phyloP scores from a whole-genome alignment of 805 yeast species.

The Metschnikowia similis region DNA sequence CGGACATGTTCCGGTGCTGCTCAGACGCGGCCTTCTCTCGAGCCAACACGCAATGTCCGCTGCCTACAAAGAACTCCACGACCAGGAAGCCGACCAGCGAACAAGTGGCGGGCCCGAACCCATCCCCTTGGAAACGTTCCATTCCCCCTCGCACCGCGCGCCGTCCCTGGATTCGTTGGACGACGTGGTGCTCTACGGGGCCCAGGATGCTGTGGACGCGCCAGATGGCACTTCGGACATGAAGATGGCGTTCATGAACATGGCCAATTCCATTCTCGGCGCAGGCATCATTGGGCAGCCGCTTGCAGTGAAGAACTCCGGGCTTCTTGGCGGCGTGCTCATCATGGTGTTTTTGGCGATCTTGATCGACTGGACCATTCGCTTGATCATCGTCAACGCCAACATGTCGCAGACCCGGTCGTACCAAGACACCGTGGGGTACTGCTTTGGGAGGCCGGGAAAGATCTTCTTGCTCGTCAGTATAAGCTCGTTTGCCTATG shows the following conservation, averaged over 20 bases:
- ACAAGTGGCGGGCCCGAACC: background rate
- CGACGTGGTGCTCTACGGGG: constrained; percentile 5
- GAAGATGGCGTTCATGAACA: constrained; percentile 91
- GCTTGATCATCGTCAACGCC: constrained; percentile 78
- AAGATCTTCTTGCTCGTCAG: constrained; percentile 62
- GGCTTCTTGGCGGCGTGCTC: constrained; percentile 68
- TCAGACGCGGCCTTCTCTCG: background rate
- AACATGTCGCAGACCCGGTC: constrained; percentile 70
- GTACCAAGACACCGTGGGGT: constrained; percentile 80
- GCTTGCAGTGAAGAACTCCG: constrained; percentile 77
- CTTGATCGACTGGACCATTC: constrained; percentile 81
- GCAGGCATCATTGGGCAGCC: constrained; percentile 97
- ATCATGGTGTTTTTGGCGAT: constrained; percentile 57
- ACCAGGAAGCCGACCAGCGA: background rate
- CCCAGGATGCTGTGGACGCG: background rate
- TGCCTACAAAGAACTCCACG: constrained; percentile 1
- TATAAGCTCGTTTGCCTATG: constrained; percentile 87
- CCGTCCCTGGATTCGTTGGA: constrained; percentile 1
- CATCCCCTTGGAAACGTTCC: background rate
- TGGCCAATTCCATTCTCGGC: constrained; percentile 93
- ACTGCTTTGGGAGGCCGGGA: constrained; percentile 75
- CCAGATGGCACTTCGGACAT: constrained; percentile 38
- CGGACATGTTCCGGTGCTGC: background rate
- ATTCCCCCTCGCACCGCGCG: background rate
- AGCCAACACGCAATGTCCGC: background rate